Percentiles rank a stretch among this genome's conserved stretches.
Evolutionary conservation across 169 alveolate species (phyloP).

Genomic region (Eimeria falciformis): DNA sequence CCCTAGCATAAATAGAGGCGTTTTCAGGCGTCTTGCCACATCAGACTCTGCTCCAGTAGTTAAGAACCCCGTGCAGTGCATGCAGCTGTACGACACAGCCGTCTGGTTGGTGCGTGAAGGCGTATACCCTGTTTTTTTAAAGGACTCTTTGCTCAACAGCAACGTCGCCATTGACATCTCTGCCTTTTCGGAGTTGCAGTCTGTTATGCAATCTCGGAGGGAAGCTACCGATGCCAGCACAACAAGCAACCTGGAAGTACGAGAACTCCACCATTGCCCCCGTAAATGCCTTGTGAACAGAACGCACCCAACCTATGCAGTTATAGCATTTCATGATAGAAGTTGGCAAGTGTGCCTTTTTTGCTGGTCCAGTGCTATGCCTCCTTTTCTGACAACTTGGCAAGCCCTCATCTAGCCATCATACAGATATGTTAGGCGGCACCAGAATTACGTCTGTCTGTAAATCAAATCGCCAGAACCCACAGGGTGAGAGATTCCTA

Average conservation of each 20-base stretch:
- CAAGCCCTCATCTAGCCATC: too few relatives aligned
- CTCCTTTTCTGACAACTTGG: too few relatives aligned
- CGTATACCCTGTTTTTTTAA: slow-evolving; percentile 84
- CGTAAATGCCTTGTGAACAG: too few relatives aligned
- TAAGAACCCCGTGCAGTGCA: slow-evolving; percentile 83
- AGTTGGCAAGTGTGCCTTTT: too few relatives aligned
- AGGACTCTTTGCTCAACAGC: slow-evolving; percentile 84
- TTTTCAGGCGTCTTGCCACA: not conserved
- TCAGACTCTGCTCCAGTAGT: not conserved
- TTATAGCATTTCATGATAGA: too few relatives aligned
- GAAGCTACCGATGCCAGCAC: not conserved
- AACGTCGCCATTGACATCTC: slow-evolving; percentile 86
- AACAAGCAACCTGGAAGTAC: slow-evolving; percentile 49
- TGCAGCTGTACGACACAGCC: slow-evolving; percentile 80
- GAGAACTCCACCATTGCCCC: too few relatives aligned
- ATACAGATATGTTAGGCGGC: too few relatives aligned
- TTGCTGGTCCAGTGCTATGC: too few relatives aligned
- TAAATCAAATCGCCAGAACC: too few relatives aligned
- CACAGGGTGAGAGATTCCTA: too few relatives aligned
- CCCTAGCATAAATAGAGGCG: not conserved
- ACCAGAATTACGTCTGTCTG: too few relatives aligned
- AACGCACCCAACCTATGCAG: too few relatives aligned
- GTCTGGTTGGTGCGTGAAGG: slow-evolving; percentile 78
- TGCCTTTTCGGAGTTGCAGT: slow-evolving; percentile 70
- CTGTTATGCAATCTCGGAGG: not conserved